phyloP scores from a whole-genome alignment of 495 filamentous ascomycete species.

The Parachaetomium inaequale region DNA sequence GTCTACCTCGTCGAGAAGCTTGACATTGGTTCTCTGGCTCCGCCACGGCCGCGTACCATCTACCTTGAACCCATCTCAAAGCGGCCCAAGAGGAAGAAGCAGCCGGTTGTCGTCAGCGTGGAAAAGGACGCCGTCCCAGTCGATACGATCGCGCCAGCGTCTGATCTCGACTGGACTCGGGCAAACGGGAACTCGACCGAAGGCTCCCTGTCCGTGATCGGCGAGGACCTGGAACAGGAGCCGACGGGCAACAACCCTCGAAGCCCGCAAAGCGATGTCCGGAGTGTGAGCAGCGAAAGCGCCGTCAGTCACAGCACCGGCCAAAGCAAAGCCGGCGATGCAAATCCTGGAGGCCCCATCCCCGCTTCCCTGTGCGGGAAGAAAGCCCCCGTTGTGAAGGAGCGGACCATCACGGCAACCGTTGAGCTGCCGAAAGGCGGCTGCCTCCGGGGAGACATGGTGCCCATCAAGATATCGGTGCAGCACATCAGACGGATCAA shows the following conservation, averaged over 20 bases:
- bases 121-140: slow-evolving; percentile 26
- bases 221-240: slow-evolving; percentile 36
- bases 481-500: slow-evolving; percentile 83
- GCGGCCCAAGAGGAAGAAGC: slow-evolving; percentile 52
- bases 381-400: slow-evolving; percentile 28
- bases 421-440: slow-evolving; percentile 78
- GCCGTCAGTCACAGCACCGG: slow-evolving; percentile 41
- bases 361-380: slow-evolving; percentile 18
- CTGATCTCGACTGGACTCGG: slow-evolving; percentile 39
- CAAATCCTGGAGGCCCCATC: slow-evolving; percentile 14
- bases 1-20: slow-evolving; percentile 71
- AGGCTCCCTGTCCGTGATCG: slow-evolving; percentile 37
- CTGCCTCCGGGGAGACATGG: slow-evolving; percentile 77
- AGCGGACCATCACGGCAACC: slow-evolving; percentile 80
- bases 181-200: slow-evolving; percentile 42
- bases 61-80: slow-evolving; percentile 71
- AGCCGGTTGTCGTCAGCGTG: slow-evolving; percentile 16
- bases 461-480: slow-evolving; percentile 75
- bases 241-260: slow-evolving; percentile 21
- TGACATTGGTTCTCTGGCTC: slow-evolving; percentile 51
- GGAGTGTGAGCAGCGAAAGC: slow-evolving; percentile 50
- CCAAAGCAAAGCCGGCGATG: slow-evolving; percentile 37
- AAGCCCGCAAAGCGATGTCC: slow-evolving; percentile 41
- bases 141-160: slow-evolving; percentile 32
- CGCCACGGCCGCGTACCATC: slow-evolving; percentile 67